Evolutionary conservation across 495 filamentous ascomycete species (phyloP).

Genomic region (Aspergillus nidulans): DNA sequence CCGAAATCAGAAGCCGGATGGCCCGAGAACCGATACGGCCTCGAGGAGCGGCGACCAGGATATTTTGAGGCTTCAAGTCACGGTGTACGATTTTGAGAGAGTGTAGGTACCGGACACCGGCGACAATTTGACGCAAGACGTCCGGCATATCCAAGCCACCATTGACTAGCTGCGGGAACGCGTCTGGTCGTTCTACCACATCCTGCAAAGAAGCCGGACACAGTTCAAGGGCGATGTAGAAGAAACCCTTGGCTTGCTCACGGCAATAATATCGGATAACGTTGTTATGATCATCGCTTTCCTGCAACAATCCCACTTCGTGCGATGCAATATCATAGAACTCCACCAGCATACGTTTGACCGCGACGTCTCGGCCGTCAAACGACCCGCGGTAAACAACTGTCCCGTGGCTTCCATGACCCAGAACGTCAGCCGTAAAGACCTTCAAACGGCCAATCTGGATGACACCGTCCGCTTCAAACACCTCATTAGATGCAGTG

Average conservation of each 20-base stretch:
- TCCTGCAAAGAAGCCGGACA: conserved; percentile 92
- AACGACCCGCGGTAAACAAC: conserved; percentile 81
- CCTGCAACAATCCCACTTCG: conserved; percentile 81
- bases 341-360: conserved; percentile 92
- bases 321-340: conserved; percentile 95
- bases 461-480: conserved; percentile 48
- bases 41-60: conserved; percentile 64
- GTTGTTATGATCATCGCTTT: conserved; percentile 93
- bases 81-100: conserved; percentile 92
- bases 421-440: conserved; percentile 66
- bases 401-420: conserved; percentile 80
- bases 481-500: conserved; percentile 36
- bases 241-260: conserved; percentile 80
- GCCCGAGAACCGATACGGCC: conserved; percentile 30
- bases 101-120: conserved; percentile 83
- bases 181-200: conserved; percentile 66
- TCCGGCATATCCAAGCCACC: conserved; percentile 52
- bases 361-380: conserved; percentile 86
- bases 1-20: conserved; percentile 83
- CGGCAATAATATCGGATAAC: conserved; percentile 95
- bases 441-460: conserved; percentile 71
- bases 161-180: conserved; percentile 53
- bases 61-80: conserved; percentile 96
- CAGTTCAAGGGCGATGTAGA: conserved; percentile 95
- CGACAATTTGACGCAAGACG: conserved; percentile 79